phyloP scores from a whole-genome alignment of 495 filamentous ascomycete species.

The Diplogelasinospora grovesii region DNA sequence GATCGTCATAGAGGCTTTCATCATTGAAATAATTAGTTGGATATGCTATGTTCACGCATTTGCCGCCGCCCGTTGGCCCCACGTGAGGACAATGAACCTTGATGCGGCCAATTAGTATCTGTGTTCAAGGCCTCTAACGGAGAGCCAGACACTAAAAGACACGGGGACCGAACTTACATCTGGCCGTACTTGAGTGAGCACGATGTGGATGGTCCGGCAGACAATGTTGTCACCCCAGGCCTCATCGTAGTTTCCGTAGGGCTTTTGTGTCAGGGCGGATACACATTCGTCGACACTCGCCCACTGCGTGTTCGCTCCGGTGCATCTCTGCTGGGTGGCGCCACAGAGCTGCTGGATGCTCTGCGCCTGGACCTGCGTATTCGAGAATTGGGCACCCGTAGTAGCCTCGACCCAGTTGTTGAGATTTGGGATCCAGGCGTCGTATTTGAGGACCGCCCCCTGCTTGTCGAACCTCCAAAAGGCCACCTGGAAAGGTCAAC shows the following conservation, averaged over 20 bases:
- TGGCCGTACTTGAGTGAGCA: constrained; percentile 30
- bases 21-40: constrained; percentile 28
- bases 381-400: constrained; percentile 13
- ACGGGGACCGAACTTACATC: constrained; percentile 20
- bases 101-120: constrained; percentile 3
- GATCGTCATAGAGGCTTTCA: constrained; percentile 24
- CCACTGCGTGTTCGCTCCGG: constrained; percentile 29
- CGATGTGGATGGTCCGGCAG: constrained; percentile 31
- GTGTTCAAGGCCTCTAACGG: not conserved
- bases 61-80: constrained; percentile 33
- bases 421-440: constrained; percentile 33
- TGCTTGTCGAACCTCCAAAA: constrained; percentile 30
- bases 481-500: constrained; percentile 16
- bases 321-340: constrained; percentile 24
- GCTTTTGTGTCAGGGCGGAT: constrained; percentile 16
- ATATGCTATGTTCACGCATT: constrained; percentile 28
- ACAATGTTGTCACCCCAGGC: constrained; percentile 36
- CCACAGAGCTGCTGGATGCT: constrained; percentile 26
- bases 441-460: constrained; percentile 30
- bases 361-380: constrained; percentile 15
- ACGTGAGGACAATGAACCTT: constrained; percentile 37
- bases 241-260: constrained; percentile 32
- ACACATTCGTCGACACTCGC: constrained; percentile 23
- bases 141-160: not conserved
- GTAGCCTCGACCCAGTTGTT: constrained; percentile 22